Base-by-base conservation (phyloP, 1,139 yeast genomes). In the Yamadazyma mexicana region DNA sequence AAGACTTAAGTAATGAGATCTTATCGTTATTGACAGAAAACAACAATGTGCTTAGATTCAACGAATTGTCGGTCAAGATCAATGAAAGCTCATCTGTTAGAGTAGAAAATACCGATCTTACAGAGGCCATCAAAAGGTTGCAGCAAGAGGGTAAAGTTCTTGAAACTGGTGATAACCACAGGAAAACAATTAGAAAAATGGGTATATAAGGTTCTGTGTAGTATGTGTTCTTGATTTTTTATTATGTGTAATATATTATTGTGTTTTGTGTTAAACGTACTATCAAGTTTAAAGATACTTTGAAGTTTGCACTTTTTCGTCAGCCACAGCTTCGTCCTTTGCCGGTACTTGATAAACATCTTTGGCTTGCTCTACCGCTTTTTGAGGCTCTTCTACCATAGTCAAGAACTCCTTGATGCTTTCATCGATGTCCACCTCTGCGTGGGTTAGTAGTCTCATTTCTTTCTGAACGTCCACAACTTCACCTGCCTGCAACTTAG, bases 131-230 rank as follows among this genome's bases (percentile, higher is more conserved):
- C 41, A 73, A 82, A 43, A 72, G 87, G 43, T 70, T 91, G 50
- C 86, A 75, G 44, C 86, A 81, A 44, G 97, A 89, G 55, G 91
- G 89, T 35, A 78, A 78, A 54, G 62, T 91, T 20, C 72, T 78
- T 5, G 81, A 87, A 37, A 69, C 79, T 33, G 96, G 96, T 15
- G 88, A 83, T 43, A 85, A 87, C 40, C 78, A 77, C 42, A 73
- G 89, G 54, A 76, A 91, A 59, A 74, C 81, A 17, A 75, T 87
- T 38, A 73, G 87, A 44, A 71, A 71, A 54, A 28, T 28, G 31
- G 31, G 31, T 28, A 15, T 28, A 7, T 27, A 27, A n/a, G 17
- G 16, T 27, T 27, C 17, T 12, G 17, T 27, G 25, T 20, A 26
- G 22, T 20, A 20, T 20, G 5, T 8, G 14, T 12, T 12, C 18